Evolutionary conservation across 2,329 filamentous ascomycete genomes (phyloP).

Genomic region (Colletotrichum sublineola): DNA sequence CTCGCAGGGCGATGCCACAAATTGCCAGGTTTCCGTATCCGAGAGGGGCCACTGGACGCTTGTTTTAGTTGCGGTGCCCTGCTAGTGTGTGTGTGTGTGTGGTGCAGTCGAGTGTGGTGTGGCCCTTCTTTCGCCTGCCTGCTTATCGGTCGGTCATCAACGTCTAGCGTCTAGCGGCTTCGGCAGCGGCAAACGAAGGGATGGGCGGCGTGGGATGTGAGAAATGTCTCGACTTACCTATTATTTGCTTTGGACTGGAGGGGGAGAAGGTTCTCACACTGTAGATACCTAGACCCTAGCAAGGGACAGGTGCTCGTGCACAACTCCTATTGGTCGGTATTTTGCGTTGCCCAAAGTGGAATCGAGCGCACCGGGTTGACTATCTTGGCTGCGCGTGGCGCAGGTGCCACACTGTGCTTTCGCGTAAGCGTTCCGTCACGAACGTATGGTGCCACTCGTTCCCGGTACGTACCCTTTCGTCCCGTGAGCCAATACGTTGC

Average conservation of each 20-base stretch:
- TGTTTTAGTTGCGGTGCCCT: slow-evolving; percentile 23
- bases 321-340: slow-evolving; percentile 20
- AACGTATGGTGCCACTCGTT: background rate
- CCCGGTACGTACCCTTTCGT: background rate
- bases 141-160: background rate
- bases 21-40: slow-evolving; percentile 5
- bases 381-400: slow-evolving; percentile 40
- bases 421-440: slow-evolving; percentile 37
- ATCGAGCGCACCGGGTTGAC: slow-evolving; percentile 14
- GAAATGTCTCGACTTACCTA: slow-evolving; percentile 7
- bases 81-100: slow-evolving; percentile 1
- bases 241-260: background rate
- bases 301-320: slow-evolving; percentile 7
- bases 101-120: background rate
- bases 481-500: background rate
- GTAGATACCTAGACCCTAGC: slow-evolving; percentile 19
- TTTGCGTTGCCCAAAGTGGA: slow-evolving; percentile 17
- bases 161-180: background rate
- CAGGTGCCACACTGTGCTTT: slow-evolving; percentile 36
- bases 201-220: slow-evolving; percentile 14
- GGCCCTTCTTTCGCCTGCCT: slow-evolving; percentile 2
- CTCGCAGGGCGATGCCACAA: slow-evolving; percentile 31
- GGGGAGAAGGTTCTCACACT: slow-evolving; percentile 17
- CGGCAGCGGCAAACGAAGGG: slow-evolving; percentile 1
- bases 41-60: slow-evolving; percentile 9